A percentile compares a stretch with the other conserved stretches of the same genome.
Conservation (phyloP, 345 rosid species). For the Durio zibethinus region DNA sequence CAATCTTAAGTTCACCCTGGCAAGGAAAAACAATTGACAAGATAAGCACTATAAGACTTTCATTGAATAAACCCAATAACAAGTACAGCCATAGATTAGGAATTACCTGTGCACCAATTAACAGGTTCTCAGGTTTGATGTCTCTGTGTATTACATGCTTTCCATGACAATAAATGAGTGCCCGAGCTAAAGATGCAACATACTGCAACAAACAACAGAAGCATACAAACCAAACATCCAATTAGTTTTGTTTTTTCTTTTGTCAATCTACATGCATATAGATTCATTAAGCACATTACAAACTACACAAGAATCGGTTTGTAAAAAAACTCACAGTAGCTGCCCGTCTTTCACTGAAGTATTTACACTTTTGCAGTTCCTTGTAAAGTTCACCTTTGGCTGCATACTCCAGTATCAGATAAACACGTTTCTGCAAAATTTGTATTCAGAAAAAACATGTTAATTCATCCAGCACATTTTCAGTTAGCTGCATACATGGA, state of each 20-base stretch:
- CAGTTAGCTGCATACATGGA: neutral
- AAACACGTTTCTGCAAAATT: constrained; percentile 74
- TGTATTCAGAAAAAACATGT: neutral
- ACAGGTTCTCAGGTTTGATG: constrained; percentile 91
- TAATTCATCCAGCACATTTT: constrained; percentile 10
- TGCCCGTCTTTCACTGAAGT: constrained; percentile 85
- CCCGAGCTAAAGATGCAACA: constrained; percentile 95
- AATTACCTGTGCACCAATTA: constrained; percentile 81
- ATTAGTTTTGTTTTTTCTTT: neutral
- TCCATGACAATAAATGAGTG: constrained; percentile 97
- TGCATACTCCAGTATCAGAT: constrained; percentile 79
- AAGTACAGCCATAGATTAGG: neutral
- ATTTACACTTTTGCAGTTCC: constrained; percentile 85
- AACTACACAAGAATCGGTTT: neutral
- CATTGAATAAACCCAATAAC: neutral
- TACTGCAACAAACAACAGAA: constrained; percentile 44
- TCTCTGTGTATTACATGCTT: constrained; percentile 98
- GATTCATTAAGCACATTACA: neutral
- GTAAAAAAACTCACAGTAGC: constrained; percentile 71
- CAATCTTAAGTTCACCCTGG: constrained; percentile 98
- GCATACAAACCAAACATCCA: neutral
- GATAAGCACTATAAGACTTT: constrained; percentile 12
- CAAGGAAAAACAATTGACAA: constrained; percentile 7
- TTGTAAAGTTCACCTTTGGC: constrained; percentile 91
- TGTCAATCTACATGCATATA: neutral